phyloP scores from a whole-genome alignment of 345 rosid species.

The Tarenaya hassleriana region DNA sequence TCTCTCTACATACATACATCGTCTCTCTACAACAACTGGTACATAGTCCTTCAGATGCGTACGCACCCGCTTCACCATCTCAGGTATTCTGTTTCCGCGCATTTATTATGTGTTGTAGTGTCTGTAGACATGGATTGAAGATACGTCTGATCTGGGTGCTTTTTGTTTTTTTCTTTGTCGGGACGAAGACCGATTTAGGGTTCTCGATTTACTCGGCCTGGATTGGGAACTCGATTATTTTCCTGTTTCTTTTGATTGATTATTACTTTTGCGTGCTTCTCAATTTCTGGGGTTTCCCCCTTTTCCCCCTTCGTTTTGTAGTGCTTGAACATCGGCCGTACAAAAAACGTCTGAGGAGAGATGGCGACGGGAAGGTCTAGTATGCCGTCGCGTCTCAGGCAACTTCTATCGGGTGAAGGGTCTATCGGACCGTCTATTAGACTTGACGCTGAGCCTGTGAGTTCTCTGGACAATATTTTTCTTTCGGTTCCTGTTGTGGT shows the following conservation, averaged over 20 bases:
- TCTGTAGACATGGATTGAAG: background rate
- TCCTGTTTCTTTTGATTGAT: background rate
- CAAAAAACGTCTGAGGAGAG: slow-evolving; percentile 25
- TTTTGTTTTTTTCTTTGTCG: background rate
- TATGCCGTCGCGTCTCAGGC: slow-evolving; percentile 86
- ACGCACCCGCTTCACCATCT: slow-evolving; percentile 13
- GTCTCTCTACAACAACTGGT: slow-evolving; percentile 9
- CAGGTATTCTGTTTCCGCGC: background rate
- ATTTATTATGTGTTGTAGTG: slow-evolving; percentile 3
- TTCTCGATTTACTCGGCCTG: slow-evolving; percentile 6
- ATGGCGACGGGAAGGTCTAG: slow-evolving; percentile 83
- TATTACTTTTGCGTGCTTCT: background rate
- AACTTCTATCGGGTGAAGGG: slow-evolving; percentile 81
- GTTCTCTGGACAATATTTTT: slow-evolving; percentile 20
- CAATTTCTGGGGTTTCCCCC: background rate
- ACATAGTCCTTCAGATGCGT: slow-evolving; percentile 15
- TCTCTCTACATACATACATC: slow-evolving; percentile 7
- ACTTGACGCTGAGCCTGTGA: slow-evolving; percentile 83
- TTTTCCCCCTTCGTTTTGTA: slow-evolving; percentile 6
- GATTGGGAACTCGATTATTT: slow-evolving; percentile 10
- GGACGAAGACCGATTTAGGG: background rate
- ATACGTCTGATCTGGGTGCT: slow-evolving; percentile 17
- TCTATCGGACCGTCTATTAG: slow-evolving; percentile 65
- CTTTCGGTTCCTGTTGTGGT: background rate
- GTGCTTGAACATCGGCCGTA: slow-evolving; percentile 39